Evolutionary conservation across 164 flowering plant genomes (phyloP), one percentile per base, ranked within the genome.

Genomic region (Akebia trifoliata): DNA sequence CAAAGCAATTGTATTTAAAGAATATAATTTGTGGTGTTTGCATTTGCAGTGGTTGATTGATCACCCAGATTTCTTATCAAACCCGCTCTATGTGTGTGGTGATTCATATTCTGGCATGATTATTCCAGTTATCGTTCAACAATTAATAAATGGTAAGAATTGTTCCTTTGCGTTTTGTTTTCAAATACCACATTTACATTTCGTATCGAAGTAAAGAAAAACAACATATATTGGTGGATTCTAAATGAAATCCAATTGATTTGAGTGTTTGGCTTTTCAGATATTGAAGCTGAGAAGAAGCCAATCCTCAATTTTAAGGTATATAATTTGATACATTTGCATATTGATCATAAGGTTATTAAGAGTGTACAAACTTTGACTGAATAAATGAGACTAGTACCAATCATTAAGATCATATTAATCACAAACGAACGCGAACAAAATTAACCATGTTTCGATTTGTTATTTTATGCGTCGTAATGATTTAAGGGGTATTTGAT

Each of bases 401-500:
- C n/a, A n/a, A n/a, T n/a, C n/a, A n/a, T n/a, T n/a, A n/a, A n/a
- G n/a, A n/a, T n/a, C n/a, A n/a, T n/a, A n/a, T n/a, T n/a, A n/a
- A n/a, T n/a, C n/a, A n/a, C n/a, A n/a, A n/a, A n/a, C n/a, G n/a
- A n/a, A n/a, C n/a, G n/a, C n/a, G n/a, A n/a, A n/a, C n/a, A n/a
- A n/a, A n/a, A n/a, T n/a, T n/a, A n/a, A n/a, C n/a, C n/a, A n/a
- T n/a, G n/a, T n/a, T n/a, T n/a, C n/a, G n/a, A n/a, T n/a, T n/a
- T n/a, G n/a, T n/a, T n/a, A 28, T 14, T 28, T 42, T 17, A 14
- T 39, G 6, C 22, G 20, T n/a, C 7, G n/a, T 38, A 50, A 42
- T 44, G 11, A 14, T 14, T 61, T 37, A 62, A 83, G 85, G 85
- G 88, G 0, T 80, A 78, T 51, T 20, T 79, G 25, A 60, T 76